These are phyloP conservation scores for Nemophila menziesii DNA, from an alignment of 257 asterid species.

Conservation along the genomic window DNA sequence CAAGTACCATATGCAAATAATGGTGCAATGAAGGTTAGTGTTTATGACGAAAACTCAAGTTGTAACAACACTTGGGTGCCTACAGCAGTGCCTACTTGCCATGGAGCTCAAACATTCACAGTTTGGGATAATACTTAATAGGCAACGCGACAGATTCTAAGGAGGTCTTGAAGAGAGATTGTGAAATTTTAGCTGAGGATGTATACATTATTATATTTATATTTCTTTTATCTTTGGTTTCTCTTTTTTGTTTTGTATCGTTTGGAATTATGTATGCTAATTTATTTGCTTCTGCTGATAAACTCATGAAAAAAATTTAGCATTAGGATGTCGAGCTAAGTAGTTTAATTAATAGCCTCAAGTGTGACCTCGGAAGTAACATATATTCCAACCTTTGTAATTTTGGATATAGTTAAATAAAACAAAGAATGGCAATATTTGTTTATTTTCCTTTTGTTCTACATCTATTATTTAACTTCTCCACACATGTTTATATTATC, in stretches of 20 bases:
- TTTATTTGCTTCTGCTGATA: slow-evolving; percentile 6
- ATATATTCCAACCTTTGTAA: slow-evolving; percentile 42
- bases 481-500: too few relatives aligned
- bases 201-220: slow-evolving; percentile 30
- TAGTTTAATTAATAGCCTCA: slow-evolving; percentile 54
- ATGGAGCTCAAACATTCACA: slow-evolving; percentile 42
- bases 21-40: slow-evolving; percentile 2
- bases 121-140: slow-evolving; percentile 37
- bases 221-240: slow-evolving; percentile 4
- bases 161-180: not conserved
- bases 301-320: slow-evolving; percentile 8
- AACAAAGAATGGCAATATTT: slow-evolving; percentile 28
- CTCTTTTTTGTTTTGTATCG: not conserved
- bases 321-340: slow-evolving; percentile 21
- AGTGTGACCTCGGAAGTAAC: slow-evolving; percentile 27
- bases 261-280: not conserved
- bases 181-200: slow-evolving; percentile 10
- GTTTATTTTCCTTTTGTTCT: not conserved
- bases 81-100: slow-evolving; percentile 30
- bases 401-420: slow-evolving; percentile 16
- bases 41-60: slow-evolving; percentile 23
- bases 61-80: slow-evolving; percentile 30
- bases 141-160: too few relatives aligned
- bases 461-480: too few relatives aligned
- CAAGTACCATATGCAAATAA: slow-evolving; percentile 22